phyloP scores from a whole-genome alignment of 306 rosid genomes.

The Canavalia gladiata region DNA sequence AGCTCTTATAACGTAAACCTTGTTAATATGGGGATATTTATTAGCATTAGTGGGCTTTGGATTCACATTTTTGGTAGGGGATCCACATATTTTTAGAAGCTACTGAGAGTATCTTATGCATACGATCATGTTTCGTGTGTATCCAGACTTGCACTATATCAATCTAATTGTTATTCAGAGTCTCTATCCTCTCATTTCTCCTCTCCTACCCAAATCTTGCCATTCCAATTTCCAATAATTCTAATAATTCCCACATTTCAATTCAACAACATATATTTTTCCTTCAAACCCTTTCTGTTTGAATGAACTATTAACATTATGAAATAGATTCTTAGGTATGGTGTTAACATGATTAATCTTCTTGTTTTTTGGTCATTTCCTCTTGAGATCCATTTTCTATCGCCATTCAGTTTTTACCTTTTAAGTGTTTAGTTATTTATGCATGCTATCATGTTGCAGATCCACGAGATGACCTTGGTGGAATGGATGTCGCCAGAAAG shows the following conservation, averaged over 20 bases:
- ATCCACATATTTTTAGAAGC: too few relatives aligned
- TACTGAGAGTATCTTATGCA: too few relatives aligned
- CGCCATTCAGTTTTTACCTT: conserved; percentile 18
- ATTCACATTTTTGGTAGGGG: not conserved
- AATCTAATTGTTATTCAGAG: conserved; percentile 18
- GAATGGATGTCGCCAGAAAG: conserved; percentile 99
- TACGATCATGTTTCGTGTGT: too few relatives aligned
- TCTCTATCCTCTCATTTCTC: not conserved
- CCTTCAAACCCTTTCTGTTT: not conserved
- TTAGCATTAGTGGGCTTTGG: not conserved
- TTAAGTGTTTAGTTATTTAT: conserved; percentile 31
- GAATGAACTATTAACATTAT: not conserved
- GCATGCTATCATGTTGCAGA: conserved; percentile 63
- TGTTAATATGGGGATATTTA: not conserved
- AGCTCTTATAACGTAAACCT: too few relatives aligned
- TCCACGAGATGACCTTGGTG: conserved; percentile 97
- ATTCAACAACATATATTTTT: conserved; percentile 13
- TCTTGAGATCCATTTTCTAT: conserved; percentile 30
- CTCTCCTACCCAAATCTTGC: not conserved
- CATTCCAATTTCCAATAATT: not conserved
- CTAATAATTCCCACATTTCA: not conserved
- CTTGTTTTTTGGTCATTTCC: conserved; percentile 4
- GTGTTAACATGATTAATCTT: conserved; percentile 32
- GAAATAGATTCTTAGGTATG: conserved; percentile 7
- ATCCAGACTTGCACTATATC: not conserved